A percentile compares a stretch with the other conserved stretches of the same genome.
phyloP scores from a whole-genome alignment of 345 rosid species.

The Acer yangbiense region DNA sequence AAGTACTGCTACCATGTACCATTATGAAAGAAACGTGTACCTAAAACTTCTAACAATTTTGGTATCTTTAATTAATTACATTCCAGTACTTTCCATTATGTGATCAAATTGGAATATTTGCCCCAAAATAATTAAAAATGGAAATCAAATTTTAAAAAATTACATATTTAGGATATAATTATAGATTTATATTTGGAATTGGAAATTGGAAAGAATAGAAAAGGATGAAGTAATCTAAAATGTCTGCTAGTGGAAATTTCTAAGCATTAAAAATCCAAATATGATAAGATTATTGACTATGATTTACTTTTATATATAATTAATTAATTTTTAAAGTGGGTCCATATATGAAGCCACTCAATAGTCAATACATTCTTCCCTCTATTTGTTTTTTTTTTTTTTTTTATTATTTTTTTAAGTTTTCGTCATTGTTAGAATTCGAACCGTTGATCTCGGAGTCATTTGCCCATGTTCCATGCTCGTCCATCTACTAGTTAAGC shows the following conservation, averaged over 20 bases:
- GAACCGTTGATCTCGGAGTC: no score
- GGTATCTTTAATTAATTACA: neutral
- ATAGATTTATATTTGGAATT: neutral
- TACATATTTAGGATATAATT: neutral
- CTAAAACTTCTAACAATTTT: conserved; percentile 18
- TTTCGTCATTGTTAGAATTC: no score
- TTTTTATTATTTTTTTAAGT: no score
- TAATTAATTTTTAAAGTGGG: neutral
- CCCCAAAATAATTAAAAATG: neutral
- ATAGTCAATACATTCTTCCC: neutral
- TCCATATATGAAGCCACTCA: neutral
- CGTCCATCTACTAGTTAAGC: no score
- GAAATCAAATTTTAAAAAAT: neutral
- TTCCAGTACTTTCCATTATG: neutral
- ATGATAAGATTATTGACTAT: neutral
- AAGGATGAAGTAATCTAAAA: neutral
- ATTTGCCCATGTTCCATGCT: no score
- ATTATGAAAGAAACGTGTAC: conserved; percentile 13
- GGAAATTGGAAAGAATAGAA: neutral
- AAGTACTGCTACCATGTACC: conserved; percentile 6
- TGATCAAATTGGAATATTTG: neutral
- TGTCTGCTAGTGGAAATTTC: neutral
- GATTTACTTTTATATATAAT: neutral
- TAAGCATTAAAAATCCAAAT: no score
- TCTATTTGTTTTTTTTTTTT: no score